These are phyloP conservation scores for Anisogramma anomala DNA, from an alignment of 2,329 filamentous ascomycete species.

Conservation along the genomic window DNA sequence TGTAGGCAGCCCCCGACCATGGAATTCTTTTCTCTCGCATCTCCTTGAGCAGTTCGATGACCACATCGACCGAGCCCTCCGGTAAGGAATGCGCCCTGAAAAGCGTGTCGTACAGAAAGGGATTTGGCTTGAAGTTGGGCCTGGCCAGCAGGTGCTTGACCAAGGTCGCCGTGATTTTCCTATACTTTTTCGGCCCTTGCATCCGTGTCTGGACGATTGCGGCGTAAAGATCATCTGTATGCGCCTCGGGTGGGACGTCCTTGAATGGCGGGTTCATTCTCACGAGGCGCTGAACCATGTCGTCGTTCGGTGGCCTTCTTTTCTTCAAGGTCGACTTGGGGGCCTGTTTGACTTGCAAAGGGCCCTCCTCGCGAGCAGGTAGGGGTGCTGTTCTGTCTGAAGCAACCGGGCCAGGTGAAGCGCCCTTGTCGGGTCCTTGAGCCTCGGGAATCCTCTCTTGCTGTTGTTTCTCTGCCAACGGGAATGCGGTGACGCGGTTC, in stretches of 20 bases:
- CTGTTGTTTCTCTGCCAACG: no score
- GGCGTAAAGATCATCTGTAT: conserved; percentile 34
- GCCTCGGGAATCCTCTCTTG: no score
- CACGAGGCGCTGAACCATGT: conserved; percentile 13
- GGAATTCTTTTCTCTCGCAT: conserved; percentile 53
- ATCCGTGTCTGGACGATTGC: conserved; percentile 27
- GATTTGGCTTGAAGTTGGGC: conserved; percentile 40
- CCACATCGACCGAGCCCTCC: conserved; percentile 54
- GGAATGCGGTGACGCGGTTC: no score
- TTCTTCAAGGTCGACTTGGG: no score
- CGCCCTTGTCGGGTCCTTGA: no score
- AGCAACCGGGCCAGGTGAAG: no score
- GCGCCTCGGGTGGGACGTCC: conserved; percentile 19
- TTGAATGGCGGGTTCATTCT: conserved; percentile 14
- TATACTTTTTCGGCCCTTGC: conserved; percentile 21
- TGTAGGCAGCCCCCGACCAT: conserved; percentile 55
- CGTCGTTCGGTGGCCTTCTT: neutral
- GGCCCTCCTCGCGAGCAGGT: neutral
- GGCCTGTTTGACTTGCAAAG: no score
- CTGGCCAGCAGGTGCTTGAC: conserved; percentile 45
- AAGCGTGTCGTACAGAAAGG: conserved; percentile 59
- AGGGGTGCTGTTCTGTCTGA: no score
- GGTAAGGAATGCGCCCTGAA: conserved; percentile 59
- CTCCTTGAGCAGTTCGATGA: conserved; percentile 56
- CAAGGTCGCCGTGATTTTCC: conserved; percentile 20